Percentiles rank a stretch among this genome's conserved stretches.
These are phyloP conservation scores for Alectoria sarmentosa DNA, from an alignment of 495 filamentous ascomycete genomes.

Conservation along the genomic window DNA sequence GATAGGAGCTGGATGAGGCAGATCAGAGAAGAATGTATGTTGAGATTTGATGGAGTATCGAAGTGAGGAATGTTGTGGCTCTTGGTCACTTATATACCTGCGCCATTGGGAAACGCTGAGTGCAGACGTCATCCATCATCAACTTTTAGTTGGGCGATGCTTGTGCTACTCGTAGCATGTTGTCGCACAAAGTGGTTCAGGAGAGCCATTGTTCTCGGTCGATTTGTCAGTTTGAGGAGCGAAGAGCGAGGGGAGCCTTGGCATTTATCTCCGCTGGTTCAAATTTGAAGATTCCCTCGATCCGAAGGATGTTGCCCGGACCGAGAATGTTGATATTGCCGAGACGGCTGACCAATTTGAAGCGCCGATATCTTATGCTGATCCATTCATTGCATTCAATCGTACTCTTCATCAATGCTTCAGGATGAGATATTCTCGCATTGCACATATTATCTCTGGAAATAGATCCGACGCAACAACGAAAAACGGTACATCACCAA, in stretches of 20 bases:
- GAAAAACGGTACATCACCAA: too few species aligned
- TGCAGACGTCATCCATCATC: not conserved
- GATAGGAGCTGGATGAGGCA: not conserved
- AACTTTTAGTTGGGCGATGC: not conserved
- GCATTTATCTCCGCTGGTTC: too few species aligned
- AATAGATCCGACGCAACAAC: too few species aligned
- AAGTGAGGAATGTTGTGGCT: not conserved
- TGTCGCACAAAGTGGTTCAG: not conserved
- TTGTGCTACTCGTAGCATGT: too few species aligned
- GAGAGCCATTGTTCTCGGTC: not conserved
- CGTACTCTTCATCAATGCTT: too few species aligned
- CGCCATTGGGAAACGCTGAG: not conserved
- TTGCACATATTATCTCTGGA: too few species aligned
- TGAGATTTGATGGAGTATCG: not conserved
- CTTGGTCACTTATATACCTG: not conserved
- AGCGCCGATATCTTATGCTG: not conserved
- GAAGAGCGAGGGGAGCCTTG: too few species aligned
- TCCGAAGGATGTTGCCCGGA: not conserved
- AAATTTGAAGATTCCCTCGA: too few species aligned
- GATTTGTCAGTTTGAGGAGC: not conserved
- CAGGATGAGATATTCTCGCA: too few species aligned
- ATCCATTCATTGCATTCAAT: not conserved
- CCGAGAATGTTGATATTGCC: not conserved
- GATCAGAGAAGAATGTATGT: not conserved
- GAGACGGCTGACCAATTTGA: not conserved